phyloP scores from a whole-genome alignment of 179 eudicot genomes.

The Vitellaria paradoxa region DNA sequence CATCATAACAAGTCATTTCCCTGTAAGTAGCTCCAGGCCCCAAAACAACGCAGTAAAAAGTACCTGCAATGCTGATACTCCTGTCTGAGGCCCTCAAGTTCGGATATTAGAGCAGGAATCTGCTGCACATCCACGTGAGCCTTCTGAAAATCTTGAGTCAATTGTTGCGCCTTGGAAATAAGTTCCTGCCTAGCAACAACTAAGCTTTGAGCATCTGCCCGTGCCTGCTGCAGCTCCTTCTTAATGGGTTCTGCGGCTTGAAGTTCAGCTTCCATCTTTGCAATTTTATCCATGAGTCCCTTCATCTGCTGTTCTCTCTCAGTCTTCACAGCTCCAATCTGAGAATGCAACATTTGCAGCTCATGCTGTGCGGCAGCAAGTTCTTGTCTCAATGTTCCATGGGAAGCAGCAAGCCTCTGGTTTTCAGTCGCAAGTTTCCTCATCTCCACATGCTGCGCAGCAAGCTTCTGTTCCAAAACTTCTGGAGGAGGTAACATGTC shows the following conservation, averaged over 20 bases:
- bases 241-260: constrained; percentile 63
- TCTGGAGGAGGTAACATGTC: constrained; percentile 86
- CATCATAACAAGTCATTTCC: neutral
- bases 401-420: constrained; percentile 91
- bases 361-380: constrained; percentile 93
- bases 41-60: constrained; percentile 6
- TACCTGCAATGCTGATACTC: constrained; percentile 97
- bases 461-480: constrained; percentile 86
- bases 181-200: constrained; percentile 81
- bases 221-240: constrained; percentile 73
- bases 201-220: constrained; percentile 76
- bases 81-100: constrained; percentile 75
- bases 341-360: constrained; percentile 63
- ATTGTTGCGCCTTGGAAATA: constrained; percentile 56
- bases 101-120: constrained; percentile 68
- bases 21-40: neutral
- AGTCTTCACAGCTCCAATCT: constrained; percentile 55
- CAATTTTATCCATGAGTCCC: constrained; percentile 59
- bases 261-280: constrained; percentile 77
- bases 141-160: constrained; percentile 66
- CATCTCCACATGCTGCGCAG: constrained; percentile 81
- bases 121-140: constrained; percentile 66
- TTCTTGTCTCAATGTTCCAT: constrained; percentile 78
- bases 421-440: constrained; percentile 81
- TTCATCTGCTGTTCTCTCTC: constrained; percentile 82